Evolutionary conservation across 1,284 basidiomycete genomes (phyloP).

Genomic region (Mycosarcoma maydis): DNA sequence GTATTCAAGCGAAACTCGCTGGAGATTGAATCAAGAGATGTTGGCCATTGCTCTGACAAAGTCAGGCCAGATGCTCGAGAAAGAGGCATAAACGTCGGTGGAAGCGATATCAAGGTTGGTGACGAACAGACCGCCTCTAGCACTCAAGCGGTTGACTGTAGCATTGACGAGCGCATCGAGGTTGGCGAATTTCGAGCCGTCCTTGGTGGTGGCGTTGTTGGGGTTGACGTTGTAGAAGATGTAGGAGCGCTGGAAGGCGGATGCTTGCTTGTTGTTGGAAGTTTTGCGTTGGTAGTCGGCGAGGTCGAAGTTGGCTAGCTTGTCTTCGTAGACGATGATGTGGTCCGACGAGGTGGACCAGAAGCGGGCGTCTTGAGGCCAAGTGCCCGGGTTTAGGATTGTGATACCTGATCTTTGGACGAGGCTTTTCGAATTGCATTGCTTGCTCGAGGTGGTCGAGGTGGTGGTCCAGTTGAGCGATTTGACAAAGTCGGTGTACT

Average conservation of each 20-base stretch:
- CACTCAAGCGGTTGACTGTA: neutral
- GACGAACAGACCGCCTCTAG: constrained; percentile 16
- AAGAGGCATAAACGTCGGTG: constrained; percentile 17
- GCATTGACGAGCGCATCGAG: constrained; percentile 8
- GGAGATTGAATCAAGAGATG: neutral
- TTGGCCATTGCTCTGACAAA: constrained; percentile 12
- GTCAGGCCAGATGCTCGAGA: constrained; percentile 15
- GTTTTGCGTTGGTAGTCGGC: constrained; percentile 9
- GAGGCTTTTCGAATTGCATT: neutral
- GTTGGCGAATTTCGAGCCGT: constrained; percentile 3
- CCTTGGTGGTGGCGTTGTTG: constrained; percentile 7
- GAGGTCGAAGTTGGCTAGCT: constrained; percentile 27
- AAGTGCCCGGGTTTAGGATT: constrained; percentile 21
- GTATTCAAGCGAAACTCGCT: no score
- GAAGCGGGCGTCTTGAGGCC: constrained; percentile 12
- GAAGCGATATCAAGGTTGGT: constrained; percentile 13
- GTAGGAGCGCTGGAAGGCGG: constrained; percentile 12
- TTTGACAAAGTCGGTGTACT: constrained; percentile 17
- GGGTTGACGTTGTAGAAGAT: constrained; percentile 25
- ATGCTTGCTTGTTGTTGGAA: neutral
- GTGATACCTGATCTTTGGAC: constrained; percentile 7
- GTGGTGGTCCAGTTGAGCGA: neutral
- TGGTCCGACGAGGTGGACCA: constrained; percentile 15
- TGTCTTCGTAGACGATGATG: constrained; percentile 25
- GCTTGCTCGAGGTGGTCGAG: neutral